Conservation (phyloP, 2,329 filamentous ascomycete species). For the Ophiostoma australiae region DNA sequence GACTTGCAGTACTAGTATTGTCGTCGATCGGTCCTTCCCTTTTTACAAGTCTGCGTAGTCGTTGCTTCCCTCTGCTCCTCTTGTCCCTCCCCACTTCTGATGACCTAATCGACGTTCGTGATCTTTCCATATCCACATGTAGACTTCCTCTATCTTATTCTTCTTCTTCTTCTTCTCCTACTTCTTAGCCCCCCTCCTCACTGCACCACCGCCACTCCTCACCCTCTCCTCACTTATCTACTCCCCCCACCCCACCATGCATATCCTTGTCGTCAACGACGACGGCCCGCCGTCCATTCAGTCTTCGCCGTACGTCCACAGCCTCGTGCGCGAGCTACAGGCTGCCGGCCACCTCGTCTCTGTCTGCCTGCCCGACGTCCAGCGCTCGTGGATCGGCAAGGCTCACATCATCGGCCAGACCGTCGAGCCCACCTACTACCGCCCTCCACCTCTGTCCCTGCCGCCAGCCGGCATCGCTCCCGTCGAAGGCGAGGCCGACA, state of each 20-base stretch:
- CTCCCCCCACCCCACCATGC: constrained; percentile 41
- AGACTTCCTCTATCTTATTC: not conserved
- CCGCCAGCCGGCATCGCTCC: constrained; percentile 37
- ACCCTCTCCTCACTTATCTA: not conserved
- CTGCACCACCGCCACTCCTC: not conserved
- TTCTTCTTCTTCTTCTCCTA: not conserved
- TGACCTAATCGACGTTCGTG: constrained; percentile 10
- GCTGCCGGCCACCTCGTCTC: constrained; percentile 78
- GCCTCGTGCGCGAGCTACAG: constrained; percentile 65
- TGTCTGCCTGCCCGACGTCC: constrained; percentile 82
- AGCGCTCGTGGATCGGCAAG: constrained; percentile 98
- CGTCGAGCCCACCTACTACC: constrained; percentile 79
- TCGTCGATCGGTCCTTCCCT: not conserved
- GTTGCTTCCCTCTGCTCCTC: not conserved
- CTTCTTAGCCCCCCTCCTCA: not conserved
- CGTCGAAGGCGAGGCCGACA: constrained; percentile 37
- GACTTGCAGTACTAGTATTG: not conserved
- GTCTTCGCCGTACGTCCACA: constrained; percentile 76
- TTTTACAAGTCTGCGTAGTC: not conserved
- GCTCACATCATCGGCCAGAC: constrained; percentile 91
- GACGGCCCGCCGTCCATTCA: constrained; percentile 74
- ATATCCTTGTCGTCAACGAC: constrained; percentile 68
- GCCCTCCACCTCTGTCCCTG: constrained; percentile 42
- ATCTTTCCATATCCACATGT: not conserved
- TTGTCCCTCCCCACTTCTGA: constrained; percentile 2